These are phyloP conservation scores for Asterochloris sp. DNA, from an alignment of 139 green algal genomes.

Conservation along the genomic window DNA sequence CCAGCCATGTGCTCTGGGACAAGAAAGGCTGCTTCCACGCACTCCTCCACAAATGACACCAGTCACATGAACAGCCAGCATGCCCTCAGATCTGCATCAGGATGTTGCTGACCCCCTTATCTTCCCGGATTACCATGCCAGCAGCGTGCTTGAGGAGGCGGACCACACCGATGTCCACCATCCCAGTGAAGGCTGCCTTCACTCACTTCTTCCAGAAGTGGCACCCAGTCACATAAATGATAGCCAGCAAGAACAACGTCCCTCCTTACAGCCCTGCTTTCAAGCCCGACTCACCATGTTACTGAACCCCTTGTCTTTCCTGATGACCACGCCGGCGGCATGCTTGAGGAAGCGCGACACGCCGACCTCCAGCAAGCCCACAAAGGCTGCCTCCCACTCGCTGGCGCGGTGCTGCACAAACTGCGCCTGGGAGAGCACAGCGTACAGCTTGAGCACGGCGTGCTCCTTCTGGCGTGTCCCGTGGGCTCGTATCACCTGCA, in stretches of 20 bases:
- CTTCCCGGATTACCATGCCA: neutral
- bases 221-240: neutral
- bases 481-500: slow-evolving; percentile 1
- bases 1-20: no score
- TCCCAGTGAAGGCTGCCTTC: neutral
- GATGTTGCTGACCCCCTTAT: neutral
- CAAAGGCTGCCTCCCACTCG: slow-evolving; percentile 11
- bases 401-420: slow-evolving; percentile 11
- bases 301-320: slow-evolving; percentile 14
- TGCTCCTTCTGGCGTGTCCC: slow-evolving; percentile 1
- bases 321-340: slow-evolving; percentile 11
- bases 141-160: neutral
- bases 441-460: slow-evolving; percentile 23
- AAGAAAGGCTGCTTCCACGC: no score
- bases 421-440: slow-evolving; percentile 10
- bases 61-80: no score
- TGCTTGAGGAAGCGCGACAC: slow-evolving; percentile 18
- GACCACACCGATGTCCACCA: neutral
- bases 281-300: neutral
- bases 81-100: no score
- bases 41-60: no score
- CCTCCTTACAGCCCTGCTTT: neutral
- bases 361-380: slow-evolving; percentile 6
- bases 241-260: no score
- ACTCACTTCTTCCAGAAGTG: neutral